phyloP scores from a whole-genome alignment of 176 grass and related monocot species.

The Olyra latifolia region DNA sequence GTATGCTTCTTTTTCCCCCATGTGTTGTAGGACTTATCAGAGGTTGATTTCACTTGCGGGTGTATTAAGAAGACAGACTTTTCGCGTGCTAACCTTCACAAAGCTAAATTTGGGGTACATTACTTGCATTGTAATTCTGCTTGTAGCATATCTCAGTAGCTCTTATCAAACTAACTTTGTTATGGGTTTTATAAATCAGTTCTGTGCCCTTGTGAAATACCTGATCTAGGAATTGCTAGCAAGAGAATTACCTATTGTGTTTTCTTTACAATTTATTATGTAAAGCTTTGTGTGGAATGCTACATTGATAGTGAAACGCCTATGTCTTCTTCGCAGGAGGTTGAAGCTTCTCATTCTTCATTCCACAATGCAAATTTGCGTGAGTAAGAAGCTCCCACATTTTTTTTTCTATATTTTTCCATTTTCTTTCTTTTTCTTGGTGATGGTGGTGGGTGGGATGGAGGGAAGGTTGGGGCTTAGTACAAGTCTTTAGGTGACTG shows the following conservation, averaged over 20 bases:
- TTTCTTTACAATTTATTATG: not conserved
- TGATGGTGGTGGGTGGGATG: not conserved
- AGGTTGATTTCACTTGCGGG: slow-evolving; percentile 56
- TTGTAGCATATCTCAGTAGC: not conserved
- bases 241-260: not conserved
- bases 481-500: not conserved
- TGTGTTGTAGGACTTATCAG: slow-evolving; percentile 45
- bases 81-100: slow-evolving; percentile 48
- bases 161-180: not conserved
- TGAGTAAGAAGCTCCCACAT: slow-evolving; percentile 52
- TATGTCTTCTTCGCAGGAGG: slow-evolving; percentile 53
- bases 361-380: slow-evolving; percentile 61
- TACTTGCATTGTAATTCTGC: not conserved
- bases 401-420: not conserved
- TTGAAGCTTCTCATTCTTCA: slow-evolving; percentile 42
- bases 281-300: not conserved
- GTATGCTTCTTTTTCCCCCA: not conserved
- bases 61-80: slow-evolving; percentile 49
- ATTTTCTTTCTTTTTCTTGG: not conserved
- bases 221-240: not conserved
- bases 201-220: not conserved
- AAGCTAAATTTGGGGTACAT: slow-evolving; percentile 64
- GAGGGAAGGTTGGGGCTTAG: not conserved
- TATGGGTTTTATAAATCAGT: not conserved
- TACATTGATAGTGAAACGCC: not conserved